Evolutionary conservation across 495 filamentous ascomycete species (phyloP).

Genomic region (Penicillium herquei): DNA sequence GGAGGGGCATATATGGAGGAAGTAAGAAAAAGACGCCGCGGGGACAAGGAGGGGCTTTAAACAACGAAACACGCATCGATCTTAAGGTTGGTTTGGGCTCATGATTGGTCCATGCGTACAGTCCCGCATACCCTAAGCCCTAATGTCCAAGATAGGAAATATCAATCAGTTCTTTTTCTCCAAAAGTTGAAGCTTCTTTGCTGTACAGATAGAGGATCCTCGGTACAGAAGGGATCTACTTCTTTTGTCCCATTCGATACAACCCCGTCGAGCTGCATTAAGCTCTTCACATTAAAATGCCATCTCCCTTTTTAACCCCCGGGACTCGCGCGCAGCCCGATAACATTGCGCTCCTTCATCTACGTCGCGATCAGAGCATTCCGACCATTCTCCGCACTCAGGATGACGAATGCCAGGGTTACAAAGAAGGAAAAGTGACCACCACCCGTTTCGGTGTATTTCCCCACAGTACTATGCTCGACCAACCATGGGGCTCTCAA

Average conservation of each 20-base stretch:
- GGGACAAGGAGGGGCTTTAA: constrained; percentile 24
- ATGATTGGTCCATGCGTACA: constrained; percentile 16
- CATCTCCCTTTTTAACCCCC: constrained; percentile 73
- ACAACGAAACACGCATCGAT: constrained; percentile 16
- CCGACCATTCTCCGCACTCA: constrained; percentile 67
- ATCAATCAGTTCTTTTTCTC: constrained; percentile 20
- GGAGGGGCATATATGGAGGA: constrained; percentile 31
- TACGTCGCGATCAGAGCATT: constrained; percentile 76
- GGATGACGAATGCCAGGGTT: constrained; percentile 63
- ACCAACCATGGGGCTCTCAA: constrained; percentile 85
- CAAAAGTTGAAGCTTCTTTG: background rate
- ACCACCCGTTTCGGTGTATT: constrained; percentile 97
- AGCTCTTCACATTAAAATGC: constrained; percentile 21
- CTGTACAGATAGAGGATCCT: too few relatives aligned
- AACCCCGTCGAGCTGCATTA: background rate
- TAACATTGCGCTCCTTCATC: constrained; percentile 72
- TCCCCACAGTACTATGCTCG: constrained; percentile 81
- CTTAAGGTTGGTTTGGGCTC: constrained; percentile 5
- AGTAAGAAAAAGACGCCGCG: constrained; percentile 7
- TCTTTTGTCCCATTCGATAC: too few relatives aligned
- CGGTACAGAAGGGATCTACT: too few relatives aligned
- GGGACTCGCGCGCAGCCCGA: constrained; percentile 53
- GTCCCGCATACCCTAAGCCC: constrained; percentile 35
- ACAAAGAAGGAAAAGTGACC: constrained; percentile 76
- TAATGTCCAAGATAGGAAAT: constrained; percentile 23